Evolutionary conservation across 768 basidiomycete genomes (phyloP), one percentile per base, ranked within the genome.

Genomic region (Fomitopsis serialis): DNA sequence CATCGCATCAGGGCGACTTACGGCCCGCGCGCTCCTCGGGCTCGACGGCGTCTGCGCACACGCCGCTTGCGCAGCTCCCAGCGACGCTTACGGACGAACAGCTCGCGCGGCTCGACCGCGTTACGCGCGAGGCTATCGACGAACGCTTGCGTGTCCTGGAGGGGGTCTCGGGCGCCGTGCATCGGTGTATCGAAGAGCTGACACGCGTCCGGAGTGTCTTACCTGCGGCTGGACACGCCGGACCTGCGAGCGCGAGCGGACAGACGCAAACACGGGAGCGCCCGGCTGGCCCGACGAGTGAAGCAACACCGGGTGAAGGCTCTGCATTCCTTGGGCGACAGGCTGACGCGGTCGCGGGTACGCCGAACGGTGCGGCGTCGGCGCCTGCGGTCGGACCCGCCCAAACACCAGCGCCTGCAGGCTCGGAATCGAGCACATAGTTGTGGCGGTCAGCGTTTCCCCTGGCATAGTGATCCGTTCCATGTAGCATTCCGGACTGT

Each of bases 41-140:
- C n/a, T n/a, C n/a, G n/a, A n/a, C n/a, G n/a, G 54, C 54, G 17
- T 42, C 54, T 11, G 47, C 54, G n/a, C 45, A 37, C 45, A 44
- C 56, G 45, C 70, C 70, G 48, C 46, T 67, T 45, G 45, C 56
- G 43, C 70, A 70, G 48, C 46, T 67, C 45, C 81, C 82, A 21
- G 66, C 74, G 10, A 71, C 70, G 32, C 61, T 82, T 52, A 81
- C 77, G 5, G 80, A 82, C 13, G 79, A 79, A 37, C 87, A 92
- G 60, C 72, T 93, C 12, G 71, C 76, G 17, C 68, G 75, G 19
- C 70, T 92, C 68, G 89, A 92, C 57, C 70, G 61, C 24, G 64
- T 85, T 36, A 91, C 89, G 24, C 74, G 89, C 50, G 87, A 89
- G 58, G 87, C 87, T 6, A 87, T 97, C 46, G 90, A 94, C 58